Base-by-base conservation (phyloP, 169 alveolate species). In the Eimeria nieschulzi region DNA sequence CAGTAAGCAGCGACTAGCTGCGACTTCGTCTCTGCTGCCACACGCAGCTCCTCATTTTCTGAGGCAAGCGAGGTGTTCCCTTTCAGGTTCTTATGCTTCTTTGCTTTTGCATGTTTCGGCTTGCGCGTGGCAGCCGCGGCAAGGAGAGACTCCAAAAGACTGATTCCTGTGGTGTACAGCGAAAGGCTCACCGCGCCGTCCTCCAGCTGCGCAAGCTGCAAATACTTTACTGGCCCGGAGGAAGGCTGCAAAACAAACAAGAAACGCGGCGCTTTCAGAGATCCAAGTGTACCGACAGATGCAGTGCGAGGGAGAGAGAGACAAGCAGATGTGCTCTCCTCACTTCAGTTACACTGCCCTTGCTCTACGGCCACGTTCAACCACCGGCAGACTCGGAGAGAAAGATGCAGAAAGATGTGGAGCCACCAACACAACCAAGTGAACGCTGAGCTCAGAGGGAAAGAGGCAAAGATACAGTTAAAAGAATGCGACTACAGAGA, bases 141-240 rank as follows among this genome's bases (percentile, higher is more conserved):
- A 51, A 71, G 33, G 9, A 56, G n/a, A 6, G 83, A 6, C 76
- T 85, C 84, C 66, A 85, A 55, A 70, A 85, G 39, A 2, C 46
- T 0, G 7, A 55, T 25, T 46, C 85, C 92, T 8, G 21, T 53
- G 56, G 66, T 56, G n/a, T 68, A 85, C n/a, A 85, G 83, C 59
- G 70, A 12, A 7, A 85, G 76, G 56, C 85, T 54, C 10, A 59
- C 61, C 59, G 63, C n/a, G 12, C 92, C 92, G 23, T 85, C 92
- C 17, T 85, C 92, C 13, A 85, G 79, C 59, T 85, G 92, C 51
- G 92, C 92, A 56, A 85, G 46, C 46, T 71, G 71, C 56, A 85
- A 68, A 23, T 15, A 85, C 76, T 85, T 85, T 54, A 54, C 25
- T 6, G 92, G 87, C 26, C 87, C 87, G 51, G 87, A 78, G 17